Percentiles rank a stretch among this genome's conserved stretches.
phyloP scores from a whole-genome alignment of 805 yeast genomes.

The Hanseniaspora nectarophila region DNA sequence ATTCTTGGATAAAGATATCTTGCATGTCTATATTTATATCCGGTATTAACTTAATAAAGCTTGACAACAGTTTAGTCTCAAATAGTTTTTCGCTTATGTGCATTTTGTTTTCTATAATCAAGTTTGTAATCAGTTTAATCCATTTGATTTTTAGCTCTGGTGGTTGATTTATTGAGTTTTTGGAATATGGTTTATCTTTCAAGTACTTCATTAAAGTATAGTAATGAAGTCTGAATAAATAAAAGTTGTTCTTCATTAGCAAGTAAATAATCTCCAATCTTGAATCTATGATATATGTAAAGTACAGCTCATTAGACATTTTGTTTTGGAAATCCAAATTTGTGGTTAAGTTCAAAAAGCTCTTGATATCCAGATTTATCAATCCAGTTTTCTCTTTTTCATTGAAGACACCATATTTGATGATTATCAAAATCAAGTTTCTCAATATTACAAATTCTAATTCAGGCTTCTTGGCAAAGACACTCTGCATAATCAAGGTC shows the following conservation, averaged over 20 bases:
- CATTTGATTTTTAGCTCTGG: constrained; percentile 2
- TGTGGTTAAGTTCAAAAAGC: neutral
- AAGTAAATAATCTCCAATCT: constrained; percentile 9
- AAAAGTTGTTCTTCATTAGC: neutral
- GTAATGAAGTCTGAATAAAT: neutral
- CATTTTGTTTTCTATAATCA: constrained; percentile 7
- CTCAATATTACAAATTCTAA: constrained; percentile 72
- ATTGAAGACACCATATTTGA: constrained; percentile 2
- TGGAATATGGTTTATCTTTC: neutral
- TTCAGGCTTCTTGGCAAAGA: constrained; percentile 36
- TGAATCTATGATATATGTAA: constrained; percentile 1
- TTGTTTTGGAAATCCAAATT: neutral
- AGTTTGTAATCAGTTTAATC: constrained; percentile 5
- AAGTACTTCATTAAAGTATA: neutral
- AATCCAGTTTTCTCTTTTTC: neutral
- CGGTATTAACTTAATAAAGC: constrained; percentile 5
- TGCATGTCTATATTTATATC: constrained; percentile 1
- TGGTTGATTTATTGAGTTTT: neutral
- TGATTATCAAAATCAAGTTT: constrained; percentile 61
- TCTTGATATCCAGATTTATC: neutral
- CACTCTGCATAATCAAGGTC: neutral
- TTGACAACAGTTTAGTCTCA: constrained; percentile 1
- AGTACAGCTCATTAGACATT: neutral
- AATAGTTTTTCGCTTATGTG: neutral
- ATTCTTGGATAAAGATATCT: neutral